phyloP scores from a whole-genome alignment of 2,329 filamentous ascomycete species.

The Thyridium curvatum region DNA sequence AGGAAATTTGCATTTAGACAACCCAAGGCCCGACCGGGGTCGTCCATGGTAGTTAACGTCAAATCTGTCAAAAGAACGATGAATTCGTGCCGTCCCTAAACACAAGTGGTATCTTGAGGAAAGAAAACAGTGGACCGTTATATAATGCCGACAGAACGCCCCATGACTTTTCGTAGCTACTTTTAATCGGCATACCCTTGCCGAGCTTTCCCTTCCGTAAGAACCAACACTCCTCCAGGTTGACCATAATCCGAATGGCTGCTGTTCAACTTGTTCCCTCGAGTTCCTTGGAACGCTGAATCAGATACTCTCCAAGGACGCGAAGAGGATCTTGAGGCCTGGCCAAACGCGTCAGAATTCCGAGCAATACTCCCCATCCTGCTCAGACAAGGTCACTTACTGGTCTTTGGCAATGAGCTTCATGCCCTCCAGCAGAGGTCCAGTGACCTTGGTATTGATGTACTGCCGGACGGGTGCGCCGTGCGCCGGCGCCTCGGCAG shows the following conservation, averaged over 20 bases:
- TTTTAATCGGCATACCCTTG: no score
- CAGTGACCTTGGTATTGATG: conserved; percentile 65
- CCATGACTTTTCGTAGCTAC: no score
- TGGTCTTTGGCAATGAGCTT: conserved; percentile 65
- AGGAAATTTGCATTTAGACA: conserved; percentile 15
- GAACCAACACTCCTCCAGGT: no score
- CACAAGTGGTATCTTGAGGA: not conserved
- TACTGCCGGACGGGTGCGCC: conserved; percentile 66
- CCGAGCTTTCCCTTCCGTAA: no score
- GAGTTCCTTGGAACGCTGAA: conserved; percentile 61
- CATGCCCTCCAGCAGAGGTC: conserved; percentile 66
- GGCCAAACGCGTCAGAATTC: not conserved
- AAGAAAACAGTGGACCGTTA: no score
- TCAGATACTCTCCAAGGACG: conserved; percentile 62
- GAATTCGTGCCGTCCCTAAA: not conserved
- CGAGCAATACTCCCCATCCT: not conserved
- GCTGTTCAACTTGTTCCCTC: conserved; percentile 29
- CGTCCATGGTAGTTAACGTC: conserved; percentile 4
- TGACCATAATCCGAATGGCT: no score
- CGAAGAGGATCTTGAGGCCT: conserved; percentile 64
- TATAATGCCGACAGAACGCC: not conserved
- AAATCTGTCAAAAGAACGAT: not conserved
- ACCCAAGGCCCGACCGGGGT: conserved; percentile 8
- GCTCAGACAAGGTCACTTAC: conserved; percentile 39
- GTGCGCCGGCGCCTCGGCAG: conserved; percentile 53